Percentiles rank a stretch among this genome's conserved stretches.
Conservation (phyloP, 495 filamentous ascomycete genomes). For the Penicillium daleae region DNA sequence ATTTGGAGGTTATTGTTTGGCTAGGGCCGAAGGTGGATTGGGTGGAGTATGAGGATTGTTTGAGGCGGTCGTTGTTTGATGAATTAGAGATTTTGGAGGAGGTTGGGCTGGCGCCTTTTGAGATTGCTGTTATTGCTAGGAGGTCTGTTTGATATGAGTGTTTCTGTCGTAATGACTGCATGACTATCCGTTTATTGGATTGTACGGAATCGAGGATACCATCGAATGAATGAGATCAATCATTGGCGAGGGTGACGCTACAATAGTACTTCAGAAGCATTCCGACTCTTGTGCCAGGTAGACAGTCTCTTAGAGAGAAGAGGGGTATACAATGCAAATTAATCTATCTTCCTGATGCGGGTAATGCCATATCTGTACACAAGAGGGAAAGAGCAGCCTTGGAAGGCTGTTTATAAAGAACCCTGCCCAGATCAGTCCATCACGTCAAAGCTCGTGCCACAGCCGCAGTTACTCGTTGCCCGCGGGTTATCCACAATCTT, state of each 20-base stretch:
- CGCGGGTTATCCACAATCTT: slow-evolving; percentile 91
- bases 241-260: neutral
- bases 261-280: neutral
- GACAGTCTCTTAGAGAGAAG: slow-evolving; percentile 17
- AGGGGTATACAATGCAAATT: slow-evolving; percentile 37
- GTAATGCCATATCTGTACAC: slow-evolving; percentile 30
- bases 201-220: neutral
- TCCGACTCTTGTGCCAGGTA: neutral
- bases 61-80: slow-evolving; percentile 27
- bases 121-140: slow-evolving; percentile 35
- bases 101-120: slow-evolving; percentile 39
- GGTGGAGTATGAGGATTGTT: slow-evolving; percentile 43
- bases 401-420: neutral
- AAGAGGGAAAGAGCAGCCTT: slow-evolving; percentile 11
- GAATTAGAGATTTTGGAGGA: slow-evolving; percentile 29
- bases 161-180: neutral
- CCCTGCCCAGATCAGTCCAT: slow-evolving; percentile 48
- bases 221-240: neutral
- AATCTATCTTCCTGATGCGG: slow-evolving; percentile 27
- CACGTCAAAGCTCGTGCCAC: slow-evolving; percentile 97
- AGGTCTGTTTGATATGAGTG: slow-evolving; percentile 1
- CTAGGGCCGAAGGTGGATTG: slow-evolving; percentile 55
- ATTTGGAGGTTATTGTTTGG: slow-evolving; percentile 50
- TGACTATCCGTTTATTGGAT: neutral
- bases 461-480: slow-evolving; percentile 93